phyloP scores from a whole-genome alignment of 179 eudicot species.

The Silene noctiflora region DNA sequence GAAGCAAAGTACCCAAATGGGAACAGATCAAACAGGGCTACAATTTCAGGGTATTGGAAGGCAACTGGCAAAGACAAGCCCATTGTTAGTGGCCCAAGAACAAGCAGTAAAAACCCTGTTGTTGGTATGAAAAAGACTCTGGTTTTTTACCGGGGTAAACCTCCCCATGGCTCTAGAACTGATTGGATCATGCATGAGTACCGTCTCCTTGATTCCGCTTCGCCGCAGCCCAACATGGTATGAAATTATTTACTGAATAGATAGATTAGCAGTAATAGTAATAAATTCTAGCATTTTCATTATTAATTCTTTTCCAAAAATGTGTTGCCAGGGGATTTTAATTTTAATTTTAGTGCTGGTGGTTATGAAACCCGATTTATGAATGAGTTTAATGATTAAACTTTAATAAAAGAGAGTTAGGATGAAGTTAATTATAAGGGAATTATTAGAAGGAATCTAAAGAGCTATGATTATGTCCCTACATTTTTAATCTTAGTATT shows the following conservation, averaged over 20 bases:
- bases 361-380: too few relatives aligned
- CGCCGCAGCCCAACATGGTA: background rate
- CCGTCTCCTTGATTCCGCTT: conserved; percentile 41
- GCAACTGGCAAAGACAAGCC: conserved; percentile 90
- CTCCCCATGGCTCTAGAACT: conserved; percentile 72
- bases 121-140: conserved; percentile 94
- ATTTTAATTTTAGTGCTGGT: too few relatives aligned
- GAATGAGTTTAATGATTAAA: background rate
- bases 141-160: conserved; percentile 82
- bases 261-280: too few relatives aligned
- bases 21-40: conserved; percentile 79
- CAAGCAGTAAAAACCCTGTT: background rate
- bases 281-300: conserved; percentile 18
- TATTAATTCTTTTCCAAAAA: background rate
- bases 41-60: conserved; percentile 82
- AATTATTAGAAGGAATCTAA: conserved; percentile 26
- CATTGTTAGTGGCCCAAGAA: conserved; percentile 31
- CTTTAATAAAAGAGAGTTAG: background rate
- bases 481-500: conserved; percentile 2
- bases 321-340: too few relatives aligned
- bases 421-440: conserved; percentile 14
- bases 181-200: conserved; percentile 99
- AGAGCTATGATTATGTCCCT: conserved; percentile 30
- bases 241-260: background rate
- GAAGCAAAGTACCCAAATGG: conserved; percentile 95